Conservation (phyloP, 495 filamentous ascomycete species). For the Amniculicola lignicola region DNA sequence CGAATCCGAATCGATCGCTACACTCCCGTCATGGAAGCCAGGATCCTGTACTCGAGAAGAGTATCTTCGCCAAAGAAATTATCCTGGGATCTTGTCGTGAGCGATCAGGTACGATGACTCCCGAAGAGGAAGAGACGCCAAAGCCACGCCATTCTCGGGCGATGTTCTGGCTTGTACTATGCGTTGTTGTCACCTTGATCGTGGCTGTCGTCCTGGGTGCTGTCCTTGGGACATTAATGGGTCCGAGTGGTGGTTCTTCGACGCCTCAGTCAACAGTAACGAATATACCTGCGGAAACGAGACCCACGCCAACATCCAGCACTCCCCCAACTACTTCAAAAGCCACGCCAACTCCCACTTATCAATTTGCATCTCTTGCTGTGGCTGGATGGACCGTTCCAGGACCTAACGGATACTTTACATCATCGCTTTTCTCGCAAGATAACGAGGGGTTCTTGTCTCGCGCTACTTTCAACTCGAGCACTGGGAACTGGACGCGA, state of each 20-base stretch:
- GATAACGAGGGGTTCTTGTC: slow-evolving; percentile 10
- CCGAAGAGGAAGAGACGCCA: neutral
- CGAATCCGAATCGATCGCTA: slow-evolving; percentile 2
- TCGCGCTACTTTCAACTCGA: slow-evolving; percentile 18
- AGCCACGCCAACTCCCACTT: neutral
- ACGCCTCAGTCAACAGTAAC: slow-evolving; percentile 5
- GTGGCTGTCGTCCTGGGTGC: slow-evolving; percentile 16
- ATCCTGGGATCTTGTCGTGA: neutral
- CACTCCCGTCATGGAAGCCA: slow-evolving; percentile 3
- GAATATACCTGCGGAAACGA: slow-evolving; percentile 6
- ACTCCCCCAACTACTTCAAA: neutral
- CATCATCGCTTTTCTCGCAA: slow-evolving; percentile 12
- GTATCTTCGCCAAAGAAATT: slow-evolving; percentile 6
- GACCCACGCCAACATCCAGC: slow-evolving; percentile 7
- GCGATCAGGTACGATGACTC: neutral
- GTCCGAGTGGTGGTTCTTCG: neutral
- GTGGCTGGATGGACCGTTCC: slow-evolving; percentile 9
- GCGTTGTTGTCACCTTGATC: neutral
- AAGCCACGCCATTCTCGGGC: neutral
- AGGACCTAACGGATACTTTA: slow-evolving; percentile 10
- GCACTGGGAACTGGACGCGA: slow-evolving; percentile 22
- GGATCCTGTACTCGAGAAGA: slow-evolving; percentile 6
- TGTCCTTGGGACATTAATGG: slow-evolving; percentile 15
- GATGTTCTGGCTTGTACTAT: slow-evolving; percentile 8
- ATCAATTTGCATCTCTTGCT: slow-evolving; percentile 8